Conservation (phyloP, 179 eudicot genomes). For the Carnegiea gigantea region DNA sequence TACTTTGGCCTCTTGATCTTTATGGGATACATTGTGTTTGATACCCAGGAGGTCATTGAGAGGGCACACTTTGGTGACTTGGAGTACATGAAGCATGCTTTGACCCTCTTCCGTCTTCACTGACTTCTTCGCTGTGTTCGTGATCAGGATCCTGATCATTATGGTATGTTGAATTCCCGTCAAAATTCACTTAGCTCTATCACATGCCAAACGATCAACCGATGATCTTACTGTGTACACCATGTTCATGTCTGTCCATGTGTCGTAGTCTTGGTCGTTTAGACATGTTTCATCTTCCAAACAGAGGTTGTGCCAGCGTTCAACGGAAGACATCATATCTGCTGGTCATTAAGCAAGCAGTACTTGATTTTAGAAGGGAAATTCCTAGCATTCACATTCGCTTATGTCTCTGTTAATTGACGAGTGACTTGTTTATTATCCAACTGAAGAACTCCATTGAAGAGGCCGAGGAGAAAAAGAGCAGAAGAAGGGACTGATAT, state of each 20-base stretch:
- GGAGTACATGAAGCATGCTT: slow-evolving; percentile 86
- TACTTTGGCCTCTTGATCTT: slow-evolving; percentile 86
- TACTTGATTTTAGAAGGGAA: too few species aligned
- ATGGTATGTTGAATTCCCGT: slow-evolving; percentile 46
- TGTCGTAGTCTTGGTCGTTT: neutral
- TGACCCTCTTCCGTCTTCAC: slow-evolving; percentile 60
- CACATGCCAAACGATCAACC: neutral
- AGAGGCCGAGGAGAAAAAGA: too few species aligned
- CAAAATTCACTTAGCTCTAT: neutral
- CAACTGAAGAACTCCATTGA: slow-evolving; percentile 3
- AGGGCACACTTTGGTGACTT: slow-evolving; percentile 83
- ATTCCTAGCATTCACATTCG: too few species aligned
- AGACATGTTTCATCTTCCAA: neutral
- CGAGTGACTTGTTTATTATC: neutral
- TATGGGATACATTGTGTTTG: slow-evolving; percentile 90
- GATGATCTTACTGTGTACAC: neutral
- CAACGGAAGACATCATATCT: too few species aligned
- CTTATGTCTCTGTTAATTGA: neutral
- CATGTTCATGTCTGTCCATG: neutral
- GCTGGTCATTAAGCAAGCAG: too few species aligned
- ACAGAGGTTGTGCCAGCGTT: too few species aligned
- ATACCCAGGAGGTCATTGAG: slow-evolving; percentile 87
- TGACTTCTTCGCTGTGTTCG: slow-evolving; percentile 79
- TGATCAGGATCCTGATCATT: slow-evolving; percentile 65
- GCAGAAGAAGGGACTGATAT: too few species aligned